These are phyloP conservation scores for Shiraia sp. DNA, from an alignment of 2,329 filamentous ascomycete genomes.

Conservation along the genomic window DNA sequence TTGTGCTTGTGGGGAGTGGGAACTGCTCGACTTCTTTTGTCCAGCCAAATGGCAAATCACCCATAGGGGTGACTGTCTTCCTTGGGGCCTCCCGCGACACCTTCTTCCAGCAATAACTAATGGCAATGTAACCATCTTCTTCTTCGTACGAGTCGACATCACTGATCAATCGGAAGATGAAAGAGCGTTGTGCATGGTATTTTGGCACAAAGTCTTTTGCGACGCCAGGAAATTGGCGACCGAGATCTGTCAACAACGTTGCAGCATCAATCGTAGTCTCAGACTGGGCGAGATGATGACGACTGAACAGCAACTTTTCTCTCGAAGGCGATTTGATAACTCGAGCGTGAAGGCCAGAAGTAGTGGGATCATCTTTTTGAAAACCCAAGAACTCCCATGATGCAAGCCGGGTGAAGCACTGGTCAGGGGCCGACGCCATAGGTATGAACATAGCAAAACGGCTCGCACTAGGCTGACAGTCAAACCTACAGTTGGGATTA, in stretches of 20 bases:
- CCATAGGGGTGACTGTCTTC: constrained; percentile 26
- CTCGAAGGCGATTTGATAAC: constrained; percentile 22
- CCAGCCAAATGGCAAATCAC: constrained; percentile 42
- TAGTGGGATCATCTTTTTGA: constrained; percentile 37
- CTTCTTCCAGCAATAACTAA: constrained; percentile 50
- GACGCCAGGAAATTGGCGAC: constrained; percentile 31
- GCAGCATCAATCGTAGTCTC: constrained; percentile 20
- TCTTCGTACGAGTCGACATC: constrained; percentile 36
- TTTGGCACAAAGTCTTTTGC: constrained; percentile 38
- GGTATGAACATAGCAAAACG: constrained; percentile 16
- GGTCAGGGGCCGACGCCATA: constrained; percentile 18
- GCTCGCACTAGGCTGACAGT: constrained; percentile 1
- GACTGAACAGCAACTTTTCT: constrained; percentile 20
- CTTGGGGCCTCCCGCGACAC: constrained; percentile 27
- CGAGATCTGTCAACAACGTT: constrained; percentile 31
- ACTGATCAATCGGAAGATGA: constrained; percentile 46
- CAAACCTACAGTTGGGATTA: constrained; percentile 10
- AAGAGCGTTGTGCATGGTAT: constrained; percentile 15
- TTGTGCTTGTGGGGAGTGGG: constrained; percentile 44
- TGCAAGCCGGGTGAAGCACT: constrained; percentile 21
- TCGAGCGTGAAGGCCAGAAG: constrained; percentile 28
- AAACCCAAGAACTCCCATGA: constrained; percentile 36
- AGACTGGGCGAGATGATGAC: constrained; percentile 8
- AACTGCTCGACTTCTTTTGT: constrained; percentile 40
- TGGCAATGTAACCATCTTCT: constrained; percentile 47